Base-by-base conservation (phyloP, 495 filamentous ascomycete species). In the Aspergillus egyptiacus region DNA sequence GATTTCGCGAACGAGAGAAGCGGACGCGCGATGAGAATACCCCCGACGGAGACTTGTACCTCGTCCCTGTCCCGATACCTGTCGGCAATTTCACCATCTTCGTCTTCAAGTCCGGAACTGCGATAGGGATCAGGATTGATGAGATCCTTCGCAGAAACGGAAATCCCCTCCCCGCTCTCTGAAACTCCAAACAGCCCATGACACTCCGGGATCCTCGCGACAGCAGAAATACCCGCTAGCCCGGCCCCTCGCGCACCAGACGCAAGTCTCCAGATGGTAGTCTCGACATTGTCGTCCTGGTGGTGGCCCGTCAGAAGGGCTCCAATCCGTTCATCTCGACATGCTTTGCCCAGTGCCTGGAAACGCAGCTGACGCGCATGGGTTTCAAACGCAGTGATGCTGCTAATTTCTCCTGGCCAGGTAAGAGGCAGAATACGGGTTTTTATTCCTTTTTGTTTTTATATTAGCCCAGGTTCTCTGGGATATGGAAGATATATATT, bases 221-320 rank as follows among this genome's bases (percentile, higher is more conserved):
- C 67, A 9, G 66, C 35, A 27, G 68, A 75, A 49, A 97, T 95
- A 0, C 87, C 89, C 5, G 68, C 66, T 27, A 96, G 68, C 0
- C 86, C 89, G n/a, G 73, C 61, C 19, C 76, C 74, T 8, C 73
- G 68, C 33, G 84, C 81, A 5, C 82, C 80, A 15, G 67, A 62
- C 0, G 81, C 65, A 31, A 96, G 59, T 34, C 89, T 73, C 80
- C 85, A 82, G 33, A 98, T 61, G 3, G 94, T 75, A 0, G 91
- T 95, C 65, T 98, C 93, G 30, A 87, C 86, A 55, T 86, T 82
- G 61, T 97, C 90, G 59, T 90, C 85, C 52, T 76, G 71, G 63
- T 96, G 91, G 62, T 98, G 91, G 6, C 83, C 91, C 27, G 88
- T 65, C 2, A 96, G 66, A 2, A 96, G 53, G 2, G 78, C 71